These are phyloP conservation scores for Phialophora chinensis DNA, from an alignment of 2,329 filamentous ascomycete species.

Conservation along the genomic window DNA sequence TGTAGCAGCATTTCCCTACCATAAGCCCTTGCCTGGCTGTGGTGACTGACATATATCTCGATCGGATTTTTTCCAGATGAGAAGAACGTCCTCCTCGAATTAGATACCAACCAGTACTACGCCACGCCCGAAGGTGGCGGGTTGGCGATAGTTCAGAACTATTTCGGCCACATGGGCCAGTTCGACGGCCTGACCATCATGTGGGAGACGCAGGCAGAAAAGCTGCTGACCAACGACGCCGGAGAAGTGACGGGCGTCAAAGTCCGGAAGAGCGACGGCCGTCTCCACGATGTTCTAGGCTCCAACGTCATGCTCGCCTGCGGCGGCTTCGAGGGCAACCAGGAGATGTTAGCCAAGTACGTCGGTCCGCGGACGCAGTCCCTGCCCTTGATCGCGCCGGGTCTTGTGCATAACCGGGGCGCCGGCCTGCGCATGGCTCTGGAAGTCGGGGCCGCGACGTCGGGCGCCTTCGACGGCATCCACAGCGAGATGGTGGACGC, in stretches of 20 bases:
- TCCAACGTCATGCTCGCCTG: constrained; percentile 48
- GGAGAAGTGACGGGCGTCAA: constrained; percentile 48
- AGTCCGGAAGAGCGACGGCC: constrained; percentile 48
- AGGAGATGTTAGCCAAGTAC: constrained; percentile 47
- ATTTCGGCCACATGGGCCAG: constrained; percentile 47
- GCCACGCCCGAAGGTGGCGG: constrained; percentile 43
- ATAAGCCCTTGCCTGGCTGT: too few relatives aligned
- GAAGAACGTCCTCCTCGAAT: constrained; percentile 49
- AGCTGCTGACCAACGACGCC: constrained; percentile 44
- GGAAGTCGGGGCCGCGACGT: constrained; percentile 49
- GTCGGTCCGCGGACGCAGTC: constrained; percentile 47
- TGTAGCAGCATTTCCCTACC: too few relatives aligned
- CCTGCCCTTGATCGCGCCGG: constrained; percentile 50
- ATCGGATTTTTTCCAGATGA: constrained; percentile 39
- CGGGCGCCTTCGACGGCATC: constrained; percentile 51
- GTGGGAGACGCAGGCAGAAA: constrained; percentile 49
- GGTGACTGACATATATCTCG: too few relatives aligned
- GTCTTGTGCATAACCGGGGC: constrained; percentile 50
- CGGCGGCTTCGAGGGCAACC: constrained; percentile 51
- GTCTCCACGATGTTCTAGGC: constrained; percentile 35
- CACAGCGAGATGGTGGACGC: constrained; percentile 51
- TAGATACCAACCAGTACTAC: constrained; percentile 43
- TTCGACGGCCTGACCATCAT: constrained; percentile 45
- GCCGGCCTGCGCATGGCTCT: constrained; percentile 50
- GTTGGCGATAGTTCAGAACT: constrained; percentile 46